A percentile compares a stretch with the other conserved stretches of the same genome.
These are phyloP conservation scores for Eucalyptus leucophloia DNA, from an alignment of 345 rosid species.

Conservation along the genomic window DNA sequence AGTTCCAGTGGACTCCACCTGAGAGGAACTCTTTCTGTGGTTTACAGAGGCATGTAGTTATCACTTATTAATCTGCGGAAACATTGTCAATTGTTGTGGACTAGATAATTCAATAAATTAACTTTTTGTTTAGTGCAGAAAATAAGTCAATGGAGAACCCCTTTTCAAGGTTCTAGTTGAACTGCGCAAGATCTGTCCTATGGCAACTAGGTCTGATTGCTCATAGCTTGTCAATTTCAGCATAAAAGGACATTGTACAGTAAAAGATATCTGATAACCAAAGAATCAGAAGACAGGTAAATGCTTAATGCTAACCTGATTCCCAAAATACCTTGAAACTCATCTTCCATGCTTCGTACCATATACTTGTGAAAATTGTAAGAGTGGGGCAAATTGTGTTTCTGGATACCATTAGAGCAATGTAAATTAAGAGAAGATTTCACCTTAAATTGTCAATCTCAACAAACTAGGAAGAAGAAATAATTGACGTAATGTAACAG, in stretches of 20 bases:
- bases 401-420: constrained; percentile 29
- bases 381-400: constrained; percentile 75
- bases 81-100: background rate
- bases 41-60: background rate
- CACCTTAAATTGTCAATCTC: background rate
- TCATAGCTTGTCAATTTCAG: background rate
- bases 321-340: constrained; percentile 90
- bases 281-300: background rate
- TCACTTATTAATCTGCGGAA: background rate
- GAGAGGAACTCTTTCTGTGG: background rate
- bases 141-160: background rate
- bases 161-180: background rate
- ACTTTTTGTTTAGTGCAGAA: background rate
- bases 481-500: background rate
- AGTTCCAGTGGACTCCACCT: background rate
- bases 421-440: background rate
- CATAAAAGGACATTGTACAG: background rate
- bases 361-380: constrained; percentile 83
- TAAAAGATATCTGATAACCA: background rate
- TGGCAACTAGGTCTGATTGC: background rate
- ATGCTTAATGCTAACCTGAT: constrained; percentile 39
- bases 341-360: constrained; percentile 99
- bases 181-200: background rate
- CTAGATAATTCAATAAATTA: background rate
- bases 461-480: background rate